Evolutionary conservation across 805 yeast species (phyloP).

Genomic region (Candida argentea): DNA sequence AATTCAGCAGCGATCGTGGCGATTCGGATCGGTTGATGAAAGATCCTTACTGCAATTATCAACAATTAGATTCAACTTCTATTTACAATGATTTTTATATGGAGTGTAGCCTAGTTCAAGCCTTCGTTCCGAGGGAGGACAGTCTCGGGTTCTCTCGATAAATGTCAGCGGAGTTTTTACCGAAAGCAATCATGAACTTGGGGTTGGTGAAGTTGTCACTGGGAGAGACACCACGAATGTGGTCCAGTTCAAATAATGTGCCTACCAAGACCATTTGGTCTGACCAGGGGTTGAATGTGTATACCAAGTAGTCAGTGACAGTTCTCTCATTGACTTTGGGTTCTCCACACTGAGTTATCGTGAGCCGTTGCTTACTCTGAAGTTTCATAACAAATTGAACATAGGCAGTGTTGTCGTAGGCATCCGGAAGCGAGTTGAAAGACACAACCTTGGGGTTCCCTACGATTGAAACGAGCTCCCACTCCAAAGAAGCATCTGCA

Average conservation of each 20-base stretch:
- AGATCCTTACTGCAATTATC: background rate
- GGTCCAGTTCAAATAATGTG: constrained; percentile 27
- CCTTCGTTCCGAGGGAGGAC: background rate
- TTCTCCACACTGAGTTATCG: constrained; percentile 13
- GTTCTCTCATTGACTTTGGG: constrained; percentile 15
- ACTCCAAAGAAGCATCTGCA: constrained; percentile 44
- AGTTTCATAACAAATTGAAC: constrained; percentile 31
- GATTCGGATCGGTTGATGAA: background rate
- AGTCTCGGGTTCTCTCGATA: constrained; percentile 25
- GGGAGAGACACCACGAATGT: constrained; percentile 27
- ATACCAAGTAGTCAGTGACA: constrained; percentile 29
- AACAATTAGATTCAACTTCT: background rate
- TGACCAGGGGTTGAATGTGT: constrained; percentile 28
- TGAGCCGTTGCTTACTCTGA: constrained; percentile 26
- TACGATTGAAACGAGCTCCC: constrained; percentile 70
- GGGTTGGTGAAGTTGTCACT: constrained; percentile 14
- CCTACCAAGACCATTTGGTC: constrained; percentile 31
- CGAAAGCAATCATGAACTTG: constrained; percentile 16
- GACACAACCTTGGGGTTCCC: constrained; percentile 62
- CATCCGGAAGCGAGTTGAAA: constrained; percentile 55
- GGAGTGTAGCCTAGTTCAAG: background rate
- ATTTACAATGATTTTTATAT: background rate
- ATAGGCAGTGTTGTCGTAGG: constrained; percentile 25
- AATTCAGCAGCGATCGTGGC: no score
- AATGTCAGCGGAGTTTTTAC: constrained; percentile 27